Percentiles rank a stretch among this genome's conserved stretches.
Evolutionary conservation across 345 rosid genomes (phyloP).

Genomic region (Rubroshorea leprosula): DNA sequence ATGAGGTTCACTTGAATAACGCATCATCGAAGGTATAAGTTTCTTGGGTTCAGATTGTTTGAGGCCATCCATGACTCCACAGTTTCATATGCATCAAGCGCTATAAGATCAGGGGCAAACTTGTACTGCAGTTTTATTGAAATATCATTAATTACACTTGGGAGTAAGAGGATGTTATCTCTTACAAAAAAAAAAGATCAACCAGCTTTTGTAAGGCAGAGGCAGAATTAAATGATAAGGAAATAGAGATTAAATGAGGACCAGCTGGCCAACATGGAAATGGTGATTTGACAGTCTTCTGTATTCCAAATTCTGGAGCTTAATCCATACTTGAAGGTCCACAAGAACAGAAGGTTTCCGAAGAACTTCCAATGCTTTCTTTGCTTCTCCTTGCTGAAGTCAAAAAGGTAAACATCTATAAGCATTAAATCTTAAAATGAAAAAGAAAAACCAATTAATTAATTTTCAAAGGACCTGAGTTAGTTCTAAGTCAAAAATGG

Average conservation of each 20-base stretch:
- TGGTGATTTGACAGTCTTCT: background rate
- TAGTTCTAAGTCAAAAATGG: no score
- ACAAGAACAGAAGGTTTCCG: conserved; percentile 76
- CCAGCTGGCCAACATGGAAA: conserved; percentile 3
- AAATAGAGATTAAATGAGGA: conserved; percentile 11
- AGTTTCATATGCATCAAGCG: conserved; percentile 97
- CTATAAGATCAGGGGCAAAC: conserved; percentile 89
- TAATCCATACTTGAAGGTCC: conserved; percentile 74
- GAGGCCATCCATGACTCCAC: conserved; percentile 98
- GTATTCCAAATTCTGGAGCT: conserved; percentile 49
- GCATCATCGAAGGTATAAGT: conserved; percentile 97
- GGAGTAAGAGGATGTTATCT: conserved; percentile 10
- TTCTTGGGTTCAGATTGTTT: conserved; percentile 85
- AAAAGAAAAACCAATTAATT: conserved; percentile 2
- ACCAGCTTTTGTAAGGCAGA: conserved; percentile 8
- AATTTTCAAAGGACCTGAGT: no score
- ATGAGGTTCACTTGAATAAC: conserved; percentile 98
- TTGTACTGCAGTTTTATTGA: conserved; percentile 66
- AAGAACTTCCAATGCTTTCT: conserved; percentile 88
- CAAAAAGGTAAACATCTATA: conserved; percentile 10
- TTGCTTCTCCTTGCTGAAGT: conserved; percentile 92
- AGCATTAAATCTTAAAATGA: conserved; percentile 5
- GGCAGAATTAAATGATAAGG: background rate
- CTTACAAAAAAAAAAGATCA: conserved; percentile 7
- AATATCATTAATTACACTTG: conserved; percentile 10